These are phyloP conservation scores for Pseudocercospora crystallina DNA, from an alignment of 2,329 filamentous ascomycete genomes.

Conservation along the genomic window DNA sequence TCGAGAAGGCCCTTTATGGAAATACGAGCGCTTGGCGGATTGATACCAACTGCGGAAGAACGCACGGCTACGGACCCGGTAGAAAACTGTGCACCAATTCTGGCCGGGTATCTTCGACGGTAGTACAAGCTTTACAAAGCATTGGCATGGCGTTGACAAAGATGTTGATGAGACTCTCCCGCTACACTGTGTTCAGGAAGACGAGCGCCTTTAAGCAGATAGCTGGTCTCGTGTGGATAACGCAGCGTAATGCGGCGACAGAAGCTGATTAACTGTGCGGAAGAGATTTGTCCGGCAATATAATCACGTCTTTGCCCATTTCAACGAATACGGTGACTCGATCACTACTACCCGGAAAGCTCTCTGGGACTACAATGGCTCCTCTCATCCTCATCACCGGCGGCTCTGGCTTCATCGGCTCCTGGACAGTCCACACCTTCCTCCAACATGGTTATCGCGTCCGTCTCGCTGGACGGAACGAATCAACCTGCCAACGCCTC, in stretches of 20 bases:
- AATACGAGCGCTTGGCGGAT: no score
- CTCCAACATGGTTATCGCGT: conserved; percentile 21
- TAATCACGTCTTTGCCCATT: no score
- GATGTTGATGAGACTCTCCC: background rate
- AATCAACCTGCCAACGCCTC: conserved; percentile 2
- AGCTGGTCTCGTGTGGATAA: background rate
- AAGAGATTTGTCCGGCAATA: background rate
- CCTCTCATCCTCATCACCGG: conserved; percentile 27
- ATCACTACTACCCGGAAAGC: no score
- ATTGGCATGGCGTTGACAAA: background rate
- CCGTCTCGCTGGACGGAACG: conserved; percentile 15
- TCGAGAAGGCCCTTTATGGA: no score
- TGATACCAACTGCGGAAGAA: no score
- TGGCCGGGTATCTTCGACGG: background rate
- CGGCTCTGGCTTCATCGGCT: conserved; percentile 31
- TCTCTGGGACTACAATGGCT: no score
- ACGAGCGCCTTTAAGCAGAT: background rate
- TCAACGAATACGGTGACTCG: no score
- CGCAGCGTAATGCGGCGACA: background rate
- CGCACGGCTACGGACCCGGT: no score
- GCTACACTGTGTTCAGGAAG: background rate
- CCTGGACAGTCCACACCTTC: conserved; percentile 24
- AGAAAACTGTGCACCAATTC: no score
- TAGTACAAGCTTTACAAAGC: conserved; percentile 1
- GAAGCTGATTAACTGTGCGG: background rate